phyloP scores from a whole-genome alignment of 257 asterid species.

The Voacanga thouarsii region DNA sequence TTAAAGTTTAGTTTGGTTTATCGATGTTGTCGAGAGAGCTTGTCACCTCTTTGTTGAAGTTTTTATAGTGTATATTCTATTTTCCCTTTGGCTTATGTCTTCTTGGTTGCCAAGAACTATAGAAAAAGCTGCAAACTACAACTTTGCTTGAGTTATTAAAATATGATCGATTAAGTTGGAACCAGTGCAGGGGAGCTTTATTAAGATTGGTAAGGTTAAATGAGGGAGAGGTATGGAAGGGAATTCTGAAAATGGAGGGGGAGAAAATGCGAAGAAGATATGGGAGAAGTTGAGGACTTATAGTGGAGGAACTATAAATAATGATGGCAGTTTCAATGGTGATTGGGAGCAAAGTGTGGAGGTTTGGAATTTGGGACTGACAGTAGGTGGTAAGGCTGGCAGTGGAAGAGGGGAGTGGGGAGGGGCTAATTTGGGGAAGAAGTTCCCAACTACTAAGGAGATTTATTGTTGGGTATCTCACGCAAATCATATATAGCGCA shows the following conservation, averaged over 20 bases:
- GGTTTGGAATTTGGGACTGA: not conserved
- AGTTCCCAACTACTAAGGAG: constrained; percentile 73
- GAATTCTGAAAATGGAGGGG: constrained; percentile 22
- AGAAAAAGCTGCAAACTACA: too few species aligned
- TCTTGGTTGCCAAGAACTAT: too few species aligned
- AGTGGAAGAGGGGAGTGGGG: too few species aligned
- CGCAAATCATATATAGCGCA: too few species aligned
- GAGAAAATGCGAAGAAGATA: constrained; percentile 49
- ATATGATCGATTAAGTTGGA: constrained; percentile 68
- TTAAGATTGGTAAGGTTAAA: constrained; percentile 80
- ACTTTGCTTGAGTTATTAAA: too few species aligned
- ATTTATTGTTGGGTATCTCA: too few species aligned
- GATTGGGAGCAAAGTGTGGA: constrained; percentile 10
- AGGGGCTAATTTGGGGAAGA: constrained; percentile 35
- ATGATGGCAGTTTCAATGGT: constrained; percentile 9
- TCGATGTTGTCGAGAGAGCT: too few species aligned
- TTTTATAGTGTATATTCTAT: too few species aligned
- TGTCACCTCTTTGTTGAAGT: too few species aligned
- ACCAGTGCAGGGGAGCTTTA: constrained; percentile 78
- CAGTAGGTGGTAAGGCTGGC: not conserved
- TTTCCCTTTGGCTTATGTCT: too few species aligned
- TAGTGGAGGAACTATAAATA: constrained; percentile 30
- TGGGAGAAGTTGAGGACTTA: constrained; percentile 91
- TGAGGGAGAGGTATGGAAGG: constrained; percentile 34
- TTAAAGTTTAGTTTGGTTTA: too few species aligned